A percentile compares a stretch with the other conserved stretches of the same genome.
Evolutionary conservation across 176 grass and related monocot genomes (phyloP).

Genomic region (Triticum monococcum): DNA sequence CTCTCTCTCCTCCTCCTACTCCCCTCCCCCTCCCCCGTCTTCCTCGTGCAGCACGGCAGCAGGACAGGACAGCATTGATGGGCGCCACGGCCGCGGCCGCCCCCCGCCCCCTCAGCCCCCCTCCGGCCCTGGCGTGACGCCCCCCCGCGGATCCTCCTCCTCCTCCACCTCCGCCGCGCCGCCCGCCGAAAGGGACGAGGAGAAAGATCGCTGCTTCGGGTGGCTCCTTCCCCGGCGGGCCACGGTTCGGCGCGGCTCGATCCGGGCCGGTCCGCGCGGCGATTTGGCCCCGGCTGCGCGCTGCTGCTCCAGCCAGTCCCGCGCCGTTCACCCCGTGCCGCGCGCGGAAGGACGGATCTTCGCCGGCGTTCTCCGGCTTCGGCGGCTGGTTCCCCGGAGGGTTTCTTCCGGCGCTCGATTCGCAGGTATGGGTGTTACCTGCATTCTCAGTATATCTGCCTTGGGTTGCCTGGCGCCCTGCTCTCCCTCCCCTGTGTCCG

Average conservation of each 20-base stretch:
- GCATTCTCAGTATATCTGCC: constrained; percentile 22
- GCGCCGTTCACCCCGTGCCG: constrained; percentile 22
- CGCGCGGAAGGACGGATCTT: constrained; percentile 38
- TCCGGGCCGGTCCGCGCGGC: constrained; percentile 18
- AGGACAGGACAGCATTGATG: constrained; percentile 39
- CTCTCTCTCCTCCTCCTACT: neutral
- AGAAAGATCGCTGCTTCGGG: constrained; percentile 1
- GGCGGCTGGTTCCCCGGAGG: neutral
- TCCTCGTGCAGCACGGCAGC: constrained; percentile 27
- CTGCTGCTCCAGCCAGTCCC: constrained; percentile 21
- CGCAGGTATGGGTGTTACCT: constrained; percentile 6
- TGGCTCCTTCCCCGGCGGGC: neutral
- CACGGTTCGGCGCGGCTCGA: constrained; percentile 41
- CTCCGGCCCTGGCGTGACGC: constrained; percentile 25
- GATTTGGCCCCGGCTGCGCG: constrained; percentile 14
- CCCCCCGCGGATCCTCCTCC: constrained; percentile 11
- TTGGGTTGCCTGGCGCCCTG: neutral
- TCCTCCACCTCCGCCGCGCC: neutral
- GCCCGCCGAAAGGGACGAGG: neutral
- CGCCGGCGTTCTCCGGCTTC: neutral
- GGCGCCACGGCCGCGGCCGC: constrained; percentile 24
- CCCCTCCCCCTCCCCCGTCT: neutral
- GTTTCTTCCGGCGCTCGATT: constrained; percentile 19
- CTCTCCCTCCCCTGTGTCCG: neutral
- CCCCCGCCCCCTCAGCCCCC: neutral